Percentiles rank a stretch among this genome's conserved stretches.
These are phyloP conservation scores for Colletotrichum cereale DNA, from an alignment of 2,329 filamentous ascomycete species.

Conservation along the genomic window DNA sequence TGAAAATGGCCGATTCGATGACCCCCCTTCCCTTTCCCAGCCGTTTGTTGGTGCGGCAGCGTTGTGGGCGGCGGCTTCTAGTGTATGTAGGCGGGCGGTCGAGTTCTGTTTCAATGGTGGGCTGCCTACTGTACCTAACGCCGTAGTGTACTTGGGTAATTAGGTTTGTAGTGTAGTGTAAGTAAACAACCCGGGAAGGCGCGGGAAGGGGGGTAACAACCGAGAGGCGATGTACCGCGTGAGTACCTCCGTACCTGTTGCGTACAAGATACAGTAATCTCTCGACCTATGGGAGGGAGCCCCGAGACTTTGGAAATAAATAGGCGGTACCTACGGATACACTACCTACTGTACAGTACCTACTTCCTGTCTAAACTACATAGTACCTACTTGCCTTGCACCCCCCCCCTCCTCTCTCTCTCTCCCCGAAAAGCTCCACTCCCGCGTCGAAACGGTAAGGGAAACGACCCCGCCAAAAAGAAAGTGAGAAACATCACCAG, in stretches of 20 bases:
- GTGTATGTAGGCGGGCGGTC: not conserved
- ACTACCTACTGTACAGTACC: no score
- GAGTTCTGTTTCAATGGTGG: conserved; percentile 5
- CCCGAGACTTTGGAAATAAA: not conserved
- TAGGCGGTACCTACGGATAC: not conserved
- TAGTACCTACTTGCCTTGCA: no score
- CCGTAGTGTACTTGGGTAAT: not conserved
- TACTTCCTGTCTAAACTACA: no score
- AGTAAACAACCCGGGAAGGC: not conserved
- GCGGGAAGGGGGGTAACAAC: not conserved
- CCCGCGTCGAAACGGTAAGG: conserved; percentile 32
- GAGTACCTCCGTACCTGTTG: not conserved
- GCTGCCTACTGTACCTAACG: not conserved
- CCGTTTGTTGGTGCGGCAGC: not conserved
- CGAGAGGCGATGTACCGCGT: not conserved
- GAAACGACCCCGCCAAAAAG: conserved; percentile 39
- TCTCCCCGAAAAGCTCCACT: conserved; percentile 15
- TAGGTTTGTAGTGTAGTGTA: not conserved
- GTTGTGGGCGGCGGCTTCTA: not conserved
- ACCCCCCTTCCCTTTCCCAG: not conserved
- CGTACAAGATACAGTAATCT: not conserved
- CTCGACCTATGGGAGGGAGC: not conserved
- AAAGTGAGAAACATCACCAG: conserved; percentile 36
- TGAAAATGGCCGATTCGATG: conserved; percentile 1
- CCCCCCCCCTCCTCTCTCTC: no score